Base-by-base conservation (phyloP, 441 rosid genomes). In the Pelargonium myrrhifolium region DNA sequence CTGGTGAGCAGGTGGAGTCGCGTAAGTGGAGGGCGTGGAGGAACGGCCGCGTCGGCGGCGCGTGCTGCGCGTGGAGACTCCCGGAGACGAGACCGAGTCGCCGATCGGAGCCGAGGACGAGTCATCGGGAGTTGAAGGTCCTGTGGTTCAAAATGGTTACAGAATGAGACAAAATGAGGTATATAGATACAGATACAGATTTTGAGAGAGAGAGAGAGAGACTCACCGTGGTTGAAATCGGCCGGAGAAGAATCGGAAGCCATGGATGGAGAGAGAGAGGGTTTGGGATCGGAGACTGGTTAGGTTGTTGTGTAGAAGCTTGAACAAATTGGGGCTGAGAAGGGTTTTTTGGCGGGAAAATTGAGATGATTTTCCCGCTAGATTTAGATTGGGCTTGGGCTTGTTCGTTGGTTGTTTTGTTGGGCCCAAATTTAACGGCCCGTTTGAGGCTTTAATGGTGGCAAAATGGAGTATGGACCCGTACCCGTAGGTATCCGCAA, bases 61-160 rank as follows among this genome's bases (percentile, higher is more conserved):
- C 78, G 68, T 10, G 67, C 70, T 37, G 71, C 69, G 62, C 20
- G 71, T 26, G 58, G 49, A 0, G 42, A n/a, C 37, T 9, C 71
- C 65, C 26, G 93, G 97, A 9, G 97, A 86, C n/a, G 93, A 91
- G 74, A 75, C 42, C 0, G 90, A 81, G 84, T 85, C 87, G 62
- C 75, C 85, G 75, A 88, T 85, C 31, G 97, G 97, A 70, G 90
- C 88, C 5, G 97, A 88, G 65, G 74, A 67, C 18, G 85, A 79
- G 62, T 79, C 92, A 58, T 83, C 90, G 9, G 94, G 92, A 21
- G 99, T 86, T 0, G 96, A 89, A 62, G 92, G 89, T 35, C 78
- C 96, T 92, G 83, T 3, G 49, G 35, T 65, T 1, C 39, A 45
- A 40, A 65, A 4, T 21, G 6, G 18, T 9, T 17, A 17, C 26